A percentile compares a stretch with the other conserved stretches of the same genome.
phyloP scores from a whole-genome alignment of 495 filamentous ascomycete species.

The Terfezia claveryi region DNA sequence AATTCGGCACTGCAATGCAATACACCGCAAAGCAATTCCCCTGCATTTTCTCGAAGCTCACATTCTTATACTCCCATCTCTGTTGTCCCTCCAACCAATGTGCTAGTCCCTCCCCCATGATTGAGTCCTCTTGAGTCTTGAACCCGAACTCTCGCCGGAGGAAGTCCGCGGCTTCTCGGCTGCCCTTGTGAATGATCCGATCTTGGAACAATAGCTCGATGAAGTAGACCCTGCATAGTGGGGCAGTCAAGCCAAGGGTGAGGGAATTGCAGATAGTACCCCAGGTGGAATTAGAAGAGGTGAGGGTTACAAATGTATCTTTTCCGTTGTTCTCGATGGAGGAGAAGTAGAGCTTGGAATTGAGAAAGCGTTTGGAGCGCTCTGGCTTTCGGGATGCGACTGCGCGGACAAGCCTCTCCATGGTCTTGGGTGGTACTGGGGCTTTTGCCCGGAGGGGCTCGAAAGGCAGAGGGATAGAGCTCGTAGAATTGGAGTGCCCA shows the following conservation, averaged over 20 bases:
- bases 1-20: conserved; percentile 4
- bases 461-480: no score
- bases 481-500: no score
- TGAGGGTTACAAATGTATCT: conserved; percentile 8
- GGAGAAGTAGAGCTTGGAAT: conserved; percentile 6
- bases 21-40: conserved; percentile 13
- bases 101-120: conserved; percentile 4
- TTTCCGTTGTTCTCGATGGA: conserved; percentile 1
- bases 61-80: conserved; percentile 1
- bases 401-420: background rate
- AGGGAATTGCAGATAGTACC: conserved; percentile 8
- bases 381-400: conserved; percentile 1
- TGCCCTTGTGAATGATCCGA: background rate
- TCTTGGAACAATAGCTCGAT: conserved; percentile 9
- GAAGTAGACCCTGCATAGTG: conserved; percentile 11
- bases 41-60: conserved; percentile 10
- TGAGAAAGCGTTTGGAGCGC: conserved; percentile 8
- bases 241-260: conserved; percentile 7
- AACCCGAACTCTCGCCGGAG: conserved; percentile 4
- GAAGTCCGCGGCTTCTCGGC: conserved; percentile 3
- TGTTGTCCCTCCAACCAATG: conserved; percentile 5
- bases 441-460: background rate
- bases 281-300: conserved; percentile 7
- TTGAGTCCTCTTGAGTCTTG: background rate
- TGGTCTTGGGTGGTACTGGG: background rate